Evolutionary conservation across 768 basidiomycete species (phyloP).

Genomic region (Gautieria morchelliformis): DNA sequence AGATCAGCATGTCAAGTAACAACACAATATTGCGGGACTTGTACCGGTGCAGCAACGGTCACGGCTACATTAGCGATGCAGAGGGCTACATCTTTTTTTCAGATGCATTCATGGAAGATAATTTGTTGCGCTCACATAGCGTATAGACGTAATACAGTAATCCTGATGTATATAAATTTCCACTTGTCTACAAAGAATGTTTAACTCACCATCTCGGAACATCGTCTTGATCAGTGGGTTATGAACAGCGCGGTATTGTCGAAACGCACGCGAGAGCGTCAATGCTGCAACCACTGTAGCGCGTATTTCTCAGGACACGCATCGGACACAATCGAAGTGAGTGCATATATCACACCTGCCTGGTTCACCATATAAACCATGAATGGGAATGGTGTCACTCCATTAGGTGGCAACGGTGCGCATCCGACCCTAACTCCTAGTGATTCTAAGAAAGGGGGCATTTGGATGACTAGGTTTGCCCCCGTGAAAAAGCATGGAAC

Average conservation of each 20-base stretch:
- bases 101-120: not conserved
- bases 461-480: not conserved
- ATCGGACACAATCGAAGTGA: not conserved
- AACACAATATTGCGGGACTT: not conserved
- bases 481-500: not conserved
- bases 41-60: not conserved
- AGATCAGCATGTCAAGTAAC: too few relatives aligned
- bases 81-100: not conserved
- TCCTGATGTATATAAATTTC: not conserved
- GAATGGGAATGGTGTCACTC: not conserved
- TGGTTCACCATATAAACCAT: slow-evolving; percentile 5
- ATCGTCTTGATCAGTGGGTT: not conserved
- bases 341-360: not conserved
- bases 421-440: not conserved
- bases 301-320: not conserved
- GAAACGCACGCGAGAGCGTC: not conserved
- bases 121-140: not conserved
- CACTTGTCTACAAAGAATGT: not conserved
- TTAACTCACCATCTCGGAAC: slow-evolving; percentile 2
- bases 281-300: not conserved
- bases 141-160: slow-evolving; percentile 7
- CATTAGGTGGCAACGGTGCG: not conserved
- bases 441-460: slow-evolving; percentile 1
- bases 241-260: not conserved
- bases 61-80: not conserved